Conservation (phyloP, 2,329 filamentous ascomycete species). For the Pestalotiopsis sp. region DNA sequence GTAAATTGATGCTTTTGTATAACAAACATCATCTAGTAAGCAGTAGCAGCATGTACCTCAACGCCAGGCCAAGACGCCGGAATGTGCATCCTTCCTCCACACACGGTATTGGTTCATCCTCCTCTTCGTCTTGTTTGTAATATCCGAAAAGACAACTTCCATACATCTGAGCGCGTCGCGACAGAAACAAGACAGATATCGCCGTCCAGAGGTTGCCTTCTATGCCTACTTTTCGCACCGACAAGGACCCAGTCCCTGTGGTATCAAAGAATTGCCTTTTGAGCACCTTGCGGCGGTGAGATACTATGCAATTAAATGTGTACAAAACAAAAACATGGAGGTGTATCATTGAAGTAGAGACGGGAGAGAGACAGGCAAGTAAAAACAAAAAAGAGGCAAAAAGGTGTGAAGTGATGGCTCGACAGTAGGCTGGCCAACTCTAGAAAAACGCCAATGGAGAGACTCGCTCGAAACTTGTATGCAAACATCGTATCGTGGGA, state of each 20-base stretch:
- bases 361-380: background rate
- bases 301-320: conserved; percentile 16
- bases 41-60: background rate
- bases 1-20: conserved; percentile 8
- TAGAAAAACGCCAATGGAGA: conserved; percentile 7
- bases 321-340: conserved; percentile 10
- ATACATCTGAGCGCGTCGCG: conserved; percentile 5
- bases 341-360: background rate
- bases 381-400: conserved; percentile 1
- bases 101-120: background rate
- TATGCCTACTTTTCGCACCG: background rate
- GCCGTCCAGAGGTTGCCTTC: background rate
- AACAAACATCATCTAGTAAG: conserved; percentile 2
- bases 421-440: background rate
- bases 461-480: conserved; percentile 12
- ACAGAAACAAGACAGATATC: background rate
- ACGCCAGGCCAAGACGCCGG: conserved; percentile 4
- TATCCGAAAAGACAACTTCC: conserved; percentile 6
- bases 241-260: background rate
- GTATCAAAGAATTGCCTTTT: conserved; percentile 1
- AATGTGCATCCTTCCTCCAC: background rate
- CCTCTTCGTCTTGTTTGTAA: background rate
- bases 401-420: background rate
- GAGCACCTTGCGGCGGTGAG: conserved; percentile 13
- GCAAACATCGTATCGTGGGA: conserved; percentile 26